Base-by-base conservation (phyloP, 139 green algal genomes). In the Tetradesmus obliquus region DNA sequence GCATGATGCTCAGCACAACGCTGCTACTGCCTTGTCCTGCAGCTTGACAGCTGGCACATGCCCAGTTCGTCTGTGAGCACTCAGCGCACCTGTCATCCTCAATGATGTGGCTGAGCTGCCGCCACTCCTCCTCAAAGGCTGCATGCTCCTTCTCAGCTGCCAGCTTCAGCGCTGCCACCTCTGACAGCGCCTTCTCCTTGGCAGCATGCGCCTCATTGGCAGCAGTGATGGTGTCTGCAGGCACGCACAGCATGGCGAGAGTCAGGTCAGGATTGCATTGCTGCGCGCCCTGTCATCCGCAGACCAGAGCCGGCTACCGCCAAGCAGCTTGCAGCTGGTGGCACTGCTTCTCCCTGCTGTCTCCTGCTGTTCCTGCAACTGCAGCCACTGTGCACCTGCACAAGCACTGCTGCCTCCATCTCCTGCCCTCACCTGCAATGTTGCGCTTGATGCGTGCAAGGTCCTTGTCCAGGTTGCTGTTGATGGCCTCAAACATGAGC, bases 91-190 rank as follows among this genome's bases (percentile, higher is more conserved):
- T 95, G 82, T 99, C 96, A 15, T 97, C 91, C 84, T 99, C 96
- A 76, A 99, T 98, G 83, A 99, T 95, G 82, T 95, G 87, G 0
- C 94, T 96, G 2, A 99, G 95, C 88, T 98, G 94, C 55, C 90
- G 72, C 97, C 96, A 99, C 90, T 99, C 97, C 84, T 96, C 96
- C 94, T 99, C 97, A 90, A 97, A 98, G 12, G 91, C 93, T 62
- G 94, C 93, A 90, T 97, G 95, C 94, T 99, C 97, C 95, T 96
- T 97, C 88, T 99, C 97, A 3, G 95, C 96, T 89, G 97, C 92
- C 19, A 93, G 88, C 91, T 97, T 98, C 9, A 99, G 92, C 15
- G 92, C 91, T 15, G 94, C 95, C 87, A 97, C 97, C 93, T 98
- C 96, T 9, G 93, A 91, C 12, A 97, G 93, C 1, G 97, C 96